Conservation (phyloP, 305 asterid species). For the Fraxinus ornus region DNA sequence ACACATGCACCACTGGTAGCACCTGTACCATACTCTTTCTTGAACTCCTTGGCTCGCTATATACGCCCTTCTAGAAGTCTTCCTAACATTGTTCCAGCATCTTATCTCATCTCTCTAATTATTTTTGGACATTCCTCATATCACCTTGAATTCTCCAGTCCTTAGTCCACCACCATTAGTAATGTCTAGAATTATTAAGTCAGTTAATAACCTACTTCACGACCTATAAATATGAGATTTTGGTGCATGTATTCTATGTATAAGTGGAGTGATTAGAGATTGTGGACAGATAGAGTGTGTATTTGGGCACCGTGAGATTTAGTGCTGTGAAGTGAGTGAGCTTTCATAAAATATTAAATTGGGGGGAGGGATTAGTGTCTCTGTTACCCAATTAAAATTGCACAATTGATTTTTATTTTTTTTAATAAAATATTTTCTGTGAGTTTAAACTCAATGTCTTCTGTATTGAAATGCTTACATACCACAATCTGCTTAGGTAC, state of each 20-base stretch:
- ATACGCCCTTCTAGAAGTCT: constrained; percentile 73
- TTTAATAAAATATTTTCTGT: not conserved
- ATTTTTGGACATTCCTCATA: not conserved
- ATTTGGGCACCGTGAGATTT: not conserved
- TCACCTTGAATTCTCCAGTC: not conserved
- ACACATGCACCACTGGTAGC: constrained; percentile 25
- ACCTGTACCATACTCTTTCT: constrained; percentile 49
- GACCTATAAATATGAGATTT: not conserved
- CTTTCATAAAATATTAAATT: not conserved
- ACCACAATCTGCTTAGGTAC: not conserved
- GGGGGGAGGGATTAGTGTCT: not conserved
- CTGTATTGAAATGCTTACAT: not conserved
- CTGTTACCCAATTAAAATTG: not conserved
- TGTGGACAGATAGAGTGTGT: not conserved
- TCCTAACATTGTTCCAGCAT: constrained; percentile 80
- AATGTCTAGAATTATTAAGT: not conserved
- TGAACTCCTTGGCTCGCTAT: constrained; percentile 78
- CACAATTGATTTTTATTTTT: not conserved
- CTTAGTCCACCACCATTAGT: not conserved
- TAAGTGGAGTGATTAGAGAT: not conserved
- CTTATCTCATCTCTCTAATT: not conserved
- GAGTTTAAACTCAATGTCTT: not conserved
- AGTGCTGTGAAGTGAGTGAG: not conserved
- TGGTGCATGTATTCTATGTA: not conserved
- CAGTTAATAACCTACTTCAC: not conserved